Percentiles rank a stretch among this genome's conserved stretches.
phyloP scores from a whole-genome alignment of 352 stramenopile species.

The Phytopythium montanum region DNA sequence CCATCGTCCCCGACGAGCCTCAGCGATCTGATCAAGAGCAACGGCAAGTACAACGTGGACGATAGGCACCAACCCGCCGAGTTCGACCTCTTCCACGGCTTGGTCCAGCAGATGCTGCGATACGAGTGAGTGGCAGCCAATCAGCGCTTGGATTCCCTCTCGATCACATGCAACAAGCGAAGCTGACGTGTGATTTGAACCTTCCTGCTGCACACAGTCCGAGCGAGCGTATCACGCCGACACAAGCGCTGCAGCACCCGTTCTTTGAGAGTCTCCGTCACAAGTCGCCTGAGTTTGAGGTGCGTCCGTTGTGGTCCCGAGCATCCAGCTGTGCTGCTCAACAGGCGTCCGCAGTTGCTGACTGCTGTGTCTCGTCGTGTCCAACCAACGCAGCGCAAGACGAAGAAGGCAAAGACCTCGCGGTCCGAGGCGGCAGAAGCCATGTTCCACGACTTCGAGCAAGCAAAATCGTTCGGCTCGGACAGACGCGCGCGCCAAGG shows the following conservation, averaged over 20 bases:
- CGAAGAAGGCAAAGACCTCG: slow-evolving; percentile 7
- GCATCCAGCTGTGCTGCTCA: background rate
- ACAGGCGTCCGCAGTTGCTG: background rate
- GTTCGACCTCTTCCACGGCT: slow-evolving; percentile 92
- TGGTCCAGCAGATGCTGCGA: slow-evolving; percentile 94
- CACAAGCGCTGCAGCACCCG: slow-evolving; percentile 91
- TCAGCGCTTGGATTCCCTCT: background rate
- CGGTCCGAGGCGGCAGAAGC: background rate
- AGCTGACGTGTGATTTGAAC: background rate
- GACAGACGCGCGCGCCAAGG: slow-evolving; percentile 6
- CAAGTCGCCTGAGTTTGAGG: slow-evolving; percentile 30
- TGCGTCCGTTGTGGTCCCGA: slow-evolving; percentile 3
- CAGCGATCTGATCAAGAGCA: slow-evolving; percentile 55
- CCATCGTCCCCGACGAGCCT: slow-evolving; percentile 39
- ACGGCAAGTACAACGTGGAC: slow-evolving; percentile 36
- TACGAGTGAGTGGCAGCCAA: slow-evolving; percentile 92
- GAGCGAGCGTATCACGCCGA: slow-evolving; percentile 86
- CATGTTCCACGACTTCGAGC: background rate
- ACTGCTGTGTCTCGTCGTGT: background rate
- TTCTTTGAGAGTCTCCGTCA: slow-evolving; percentile 77
- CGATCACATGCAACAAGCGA: background rate
- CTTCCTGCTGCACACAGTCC: slow-evolving; percentile 41
- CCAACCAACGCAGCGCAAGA: slow-evolving; percentile 7
- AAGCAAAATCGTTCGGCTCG: background rate
- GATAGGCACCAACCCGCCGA: slow-evolving; percentile 71